Percentiles rank a stretch among this genome's conserved stretches.
Evolutionary conservation across 2,329 filamentous ascomycete genomes (phyloP).

Genomic region (Stagonosporopsis vannaccii): DNA sequence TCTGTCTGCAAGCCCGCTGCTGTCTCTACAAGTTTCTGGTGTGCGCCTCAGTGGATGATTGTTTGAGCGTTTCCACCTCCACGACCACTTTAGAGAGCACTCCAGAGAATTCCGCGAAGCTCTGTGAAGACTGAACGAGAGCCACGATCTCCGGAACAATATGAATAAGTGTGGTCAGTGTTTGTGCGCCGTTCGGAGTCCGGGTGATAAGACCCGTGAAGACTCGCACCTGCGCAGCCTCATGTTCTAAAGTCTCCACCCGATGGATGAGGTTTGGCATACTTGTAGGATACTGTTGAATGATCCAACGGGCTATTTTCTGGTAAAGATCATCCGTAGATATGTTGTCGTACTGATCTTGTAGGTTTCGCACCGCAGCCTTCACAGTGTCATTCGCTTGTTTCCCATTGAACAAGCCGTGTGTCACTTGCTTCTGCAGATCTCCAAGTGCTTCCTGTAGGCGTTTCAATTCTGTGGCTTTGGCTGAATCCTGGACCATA

Average conservation of each 20-base stretch:
- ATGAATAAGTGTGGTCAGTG: background rate
- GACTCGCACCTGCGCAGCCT: slow-evolving; percentile 9
- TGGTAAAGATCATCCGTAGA: slow-evolving; percentile 30
- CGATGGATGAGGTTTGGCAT: slow-evolving; percentile 8
- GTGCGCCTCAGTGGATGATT: background rate
- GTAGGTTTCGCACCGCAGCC: slow-evolving; percentile 19
- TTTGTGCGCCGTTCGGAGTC: slow-evolving; percentile 3
- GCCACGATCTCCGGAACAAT: slow-evolving; percentile 6
- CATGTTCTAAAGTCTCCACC: slow-evolving; percentile 6
- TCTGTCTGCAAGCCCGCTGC: background rate
- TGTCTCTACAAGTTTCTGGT: background rate
- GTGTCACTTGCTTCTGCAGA: slow-evolving; percentile 1
- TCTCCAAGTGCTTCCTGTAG: background rate
- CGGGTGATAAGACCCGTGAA: slow-evolving; percentile 2
- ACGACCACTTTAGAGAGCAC: background rate
- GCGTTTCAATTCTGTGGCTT: background rate
- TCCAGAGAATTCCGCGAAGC: background rate
- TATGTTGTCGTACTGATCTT: slow-evolving; percentile 38
- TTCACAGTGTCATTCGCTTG: slow-evolving; percentile 11
- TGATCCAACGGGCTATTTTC: slow-evolving; percentile 35
- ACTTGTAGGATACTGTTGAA: slow-evolving; percentile 25
- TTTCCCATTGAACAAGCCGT: slow-evolving; percentile 1
- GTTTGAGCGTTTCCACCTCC: background rate
- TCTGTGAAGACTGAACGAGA: background rate
- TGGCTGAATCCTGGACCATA: background rate